Evolutionary conservation across 2,329 filamentous ascomycete species (phyloP).

Genomic region (Keithomyces neogunnii): DNA sequence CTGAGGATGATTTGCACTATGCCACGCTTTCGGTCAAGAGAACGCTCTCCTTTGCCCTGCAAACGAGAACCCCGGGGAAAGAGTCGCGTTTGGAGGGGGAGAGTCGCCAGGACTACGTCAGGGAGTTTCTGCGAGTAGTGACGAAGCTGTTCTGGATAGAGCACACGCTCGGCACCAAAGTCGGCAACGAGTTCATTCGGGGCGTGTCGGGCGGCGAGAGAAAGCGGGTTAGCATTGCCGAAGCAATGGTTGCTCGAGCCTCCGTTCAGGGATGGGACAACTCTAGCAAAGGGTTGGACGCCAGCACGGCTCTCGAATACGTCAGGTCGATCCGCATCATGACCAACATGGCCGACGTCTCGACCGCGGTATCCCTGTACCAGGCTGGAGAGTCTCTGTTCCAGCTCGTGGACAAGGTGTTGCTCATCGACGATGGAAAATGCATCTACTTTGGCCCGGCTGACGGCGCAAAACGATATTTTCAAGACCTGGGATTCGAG

Average conservation of each 20-base stretch:
- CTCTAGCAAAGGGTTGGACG: conserved; percentile 56
- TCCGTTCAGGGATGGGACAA: conserved; percentile 62
- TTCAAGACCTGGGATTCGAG: conserved; percentile 56
- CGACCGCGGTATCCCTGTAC: conserved; percentile 57
- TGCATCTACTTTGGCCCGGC: conserved; percentile 57
- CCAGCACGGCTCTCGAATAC: conserved; percentile 54
- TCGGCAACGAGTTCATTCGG: conserved; percentile 57
- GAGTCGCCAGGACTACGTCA: conserved; percentile 12
- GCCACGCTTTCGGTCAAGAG: conserved; percentile 62
- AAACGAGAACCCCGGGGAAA: conserved; percentile 45
- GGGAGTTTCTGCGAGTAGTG: conserved; percentile 36
- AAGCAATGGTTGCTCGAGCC: conserved; percentile 49
- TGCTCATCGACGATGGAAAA: conserved; percentile 58
- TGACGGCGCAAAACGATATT: conserved; percentile 51
- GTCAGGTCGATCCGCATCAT: conserved; percentile 52
- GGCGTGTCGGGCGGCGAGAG: conserved; percentile 62
- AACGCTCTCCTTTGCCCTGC: conserved; percentile 62
- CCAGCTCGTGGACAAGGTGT: conserved; percentile 60
- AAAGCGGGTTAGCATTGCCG: conserved; percentile 62
- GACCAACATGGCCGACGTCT: conserved; percentile 52
- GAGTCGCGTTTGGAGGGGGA: conserved; percentile 31
- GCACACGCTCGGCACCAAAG: conserved; percentile 56
- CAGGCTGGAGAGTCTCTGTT: conserved; percentile 65
- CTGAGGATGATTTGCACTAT: conserved; percentile 57
- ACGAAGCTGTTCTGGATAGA: conserved; percentile 46